Evolutionary conservation across 2,329 filamentous ascomycete species (phyloP), one percentile per base, ranked within the genome.

Genomic region (Hypoxylon sp.): DNA sequence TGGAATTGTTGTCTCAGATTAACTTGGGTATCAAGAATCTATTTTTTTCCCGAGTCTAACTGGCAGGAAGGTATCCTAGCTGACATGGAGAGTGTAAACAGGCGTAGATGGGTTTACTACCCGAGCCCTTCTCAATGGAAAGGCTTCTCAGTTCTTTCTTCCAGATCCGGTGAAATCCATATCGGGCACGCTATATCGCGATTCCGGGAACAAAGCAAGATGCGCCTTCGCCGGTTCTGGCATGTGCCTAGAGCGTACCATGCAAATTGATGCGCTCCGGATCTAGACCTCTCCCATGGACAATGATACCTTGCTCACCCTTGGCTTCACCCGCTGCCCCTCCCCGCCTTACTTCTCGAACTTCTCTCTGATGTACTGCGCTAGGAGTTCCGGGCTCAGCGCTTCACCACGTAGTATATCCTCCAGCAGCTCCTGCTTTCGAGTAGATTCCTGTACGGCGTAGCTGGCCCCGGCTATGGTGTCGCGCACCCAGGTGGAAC

Each of bases 351-450:
- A 2, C n/a, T 44, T 10, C 2, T 20, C 17, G 5, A 44, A 20
- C 40, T 20, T 11, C 25, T 48, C 51, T 30, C n/a, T 33, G 10
- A 67, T 20, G 11, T 53, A 70, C 30, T 48, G 10, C 10, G 59
- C 61, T 10, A 74, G 57, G 3, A 71, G 50, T 2, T 25, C 59
- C 11, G 72, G 67, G n/a, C 69, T 60, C 49, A 72, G 33, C 5
- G 71, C 69, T 6, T 67, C 14, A 10, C 61, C 64, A 6, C 22
- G 33, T n/a, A 74, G 33, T 3, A 46, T 42, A 5, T 62, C 37
- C 42, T 64, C 61, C 2, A 72, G 61, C 20, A 59, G 10, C 22
- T 11, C 30, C 20, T 14, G 5, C 20, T 20, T 48, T 44, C 8
- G 20, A 10, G 10, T 6, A 17, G n/a, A 27, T 27, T 3, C n/a